Base-by-base conservation (phyloP, 164 flowering plant genomes). In the Pachysandra terminalis region DNA sequence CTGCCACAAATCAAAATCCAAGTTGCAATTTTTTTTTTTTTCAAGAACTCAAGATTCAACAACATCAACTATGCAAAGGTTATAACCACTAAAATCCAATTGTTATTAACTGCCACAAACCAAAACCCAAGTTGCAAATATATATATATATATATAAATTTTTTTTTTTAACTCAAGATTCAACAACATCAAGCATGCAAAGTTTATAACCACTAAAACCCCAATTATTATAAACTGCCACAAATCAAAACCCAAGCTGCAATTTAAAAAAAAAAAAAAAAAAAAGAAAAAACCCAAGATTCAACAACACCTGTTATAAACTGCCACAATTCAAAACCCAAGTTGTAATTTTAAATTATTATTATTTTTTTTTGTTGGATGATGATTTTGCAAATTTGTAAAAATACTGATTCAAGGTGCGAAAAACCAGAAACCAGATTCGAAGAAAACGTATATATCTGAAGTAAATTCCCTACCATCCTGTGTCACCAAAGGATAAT, bases 401-500 rank as follows among this genome's bases (percentile, higher is more conserved):
- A 32, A 3, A 32, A 32, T 32, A 32, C 37, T 7, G 3, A 7
- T 32, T 32, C 37, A 3, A 32, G 3, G 5, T 32, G 37, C 37
- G n/a, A 32, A 3, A 3, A 32, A 5, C 51, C 51, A 57, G 25
- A 58, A 59, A 12, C 45, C 60, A 63, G 24, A 57, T 19, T 0
- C 12, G 1, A 8, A 17, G 19, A n/a, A 67, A 8, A 51, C 60
- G 17, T 19, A 49, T 32, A 73, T 26, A 52, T 61, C 8, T 53
- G 4, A 14, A 16, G 27, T 56, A 56, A 56, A 56, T 21, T 26
- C 27, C 68, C 5, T 80, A 91, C 97, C 97, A 80, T 91, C 97
- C 76, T 91, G 97, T 12, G 97, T 91, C 22, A 91, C 86, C 77
- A 91, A 61, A 10, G 97, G 97, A 77, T 91, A 91, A 80, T 89